These are phyloP conservation scores for Rhizopogon vesiculosus DNA, from an alignment of 768 basidiomycete genomes.

Conservation along the genomic window DNA sequence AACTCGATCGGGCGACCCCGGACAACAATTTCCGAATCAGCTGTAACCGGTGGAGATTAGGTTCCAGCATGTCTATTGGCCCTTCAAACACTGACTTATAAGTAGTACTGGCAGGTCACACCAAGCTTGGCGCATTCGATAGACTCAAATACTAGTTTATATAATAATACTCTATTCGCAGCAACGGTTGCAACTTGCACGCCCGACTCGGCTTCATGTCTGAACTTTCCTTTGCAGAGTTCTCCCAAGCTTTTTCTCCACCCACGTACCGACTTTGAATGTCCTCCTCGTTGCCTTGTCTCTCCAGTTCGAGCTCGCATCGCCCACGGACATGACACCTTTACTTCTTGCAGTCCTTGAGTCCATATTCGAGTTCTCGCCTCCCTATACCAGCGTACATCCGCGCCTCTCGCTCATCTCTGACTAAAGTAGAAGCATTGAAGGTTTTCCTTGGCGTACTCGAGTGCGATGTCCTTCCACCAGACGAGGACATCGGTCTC, in stretches of 20 bases:
- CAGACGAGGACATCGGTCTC: conserved; percentile 59
- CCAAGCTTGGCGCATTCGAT: too few relatives aligned
- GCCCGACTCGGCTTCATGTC: background rate
- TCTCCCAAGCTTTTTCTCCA: conserved; percentile 1
- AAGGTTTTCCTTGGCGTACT: conserved; percentile 75
- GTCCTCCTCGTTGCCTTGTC: conserved; percentile 38
- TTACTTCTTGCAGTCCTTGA: conserved; percentile 69
- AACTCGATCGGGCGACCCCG: too few relatives aligned
- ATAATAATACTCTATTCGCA: background rate
- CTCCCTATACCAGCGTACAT: conserved; percentile 40
- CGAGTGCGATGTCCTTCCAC: conserved; percentile 55
- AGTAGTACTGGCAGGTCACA: too few relatives aligned
- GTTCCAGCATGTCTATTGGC: too few relatives aligned
- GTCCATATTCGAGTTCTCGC: conserved; percentile 46
- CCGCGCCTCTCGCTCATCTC: conserved; percentile 31
- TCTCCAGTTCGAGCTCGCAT: conserved; percentile 42
- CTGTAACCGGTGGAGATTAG: too few relatives aligned
- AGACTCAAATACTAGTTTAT: too few relatives aligned
- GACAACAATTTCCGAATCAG: too few relatives aligned
- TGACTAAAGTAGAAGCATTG: conserved; percentile 54
- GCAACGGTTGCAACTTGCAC: too few relatives aligned
- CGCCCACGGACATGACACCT: conserved; percentile 63
- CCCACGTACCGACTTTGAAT: conserved; percentile 32
- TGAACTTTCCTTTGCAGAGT: conserved; percentile 3
- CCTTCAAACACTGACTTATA: too few relatives aligned